These are phyloP conservation scores for Fusarium sublunatum DNA, from an alignment of 2,329 filamentous ascomycete genomes.

Conservation along the genomic window DNA sequence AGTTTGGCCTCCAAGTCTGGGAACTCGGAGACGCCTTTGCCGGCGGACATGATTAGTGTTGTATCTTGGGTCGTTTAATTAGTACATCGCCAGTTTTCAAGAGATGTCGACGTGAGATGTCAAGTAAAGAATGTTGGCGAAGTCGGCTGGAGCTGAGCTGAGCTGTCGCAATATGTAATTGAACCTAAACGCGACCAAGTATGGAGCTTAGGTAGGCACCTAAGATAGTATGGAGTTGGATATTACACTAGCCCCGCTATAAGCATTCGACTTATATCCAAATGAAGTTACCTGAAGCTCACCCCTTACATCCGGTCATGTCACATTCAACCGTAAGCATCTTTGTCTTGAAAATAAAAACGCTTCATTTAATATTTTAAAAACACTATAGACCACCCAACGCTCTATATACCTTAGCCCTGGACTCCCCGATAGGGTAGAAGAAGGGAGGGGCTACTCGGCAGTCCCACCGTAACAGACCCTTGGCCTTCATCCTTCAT, in stretches of 20 bases:
- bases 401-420: conserved; percentile 44
- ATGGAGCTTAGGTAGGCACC: background rate
- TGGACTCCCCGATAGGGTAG: conserved; percentile 21
- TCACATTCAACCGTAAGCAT: conserved; percentile 8
- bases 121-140: background rate
- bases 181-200: background rate
- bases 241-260: conserved; percentile 37
- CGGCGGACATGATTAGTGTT: conserved; percentile 57
- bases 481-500: too few species aligned
- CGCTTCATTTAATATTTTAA: conserved; percentile 22
- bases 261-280: conserved; percentile 11
- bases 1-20: conserved; percentile 82
- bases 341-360: conserved; percentile 21
- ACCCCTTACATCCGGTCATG: conserved; percentile 18
- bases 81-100: conserved; percentile 26
- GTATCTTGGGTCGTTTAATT: conserved; percentile 1
- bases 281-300: conserved; percentile 11
- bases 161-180: conserved; percentile 13
- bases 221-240: background rate
- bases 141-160: conserved; percentile 15
- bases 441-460: too few species aligned
- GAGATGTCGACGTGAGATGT: background rate
- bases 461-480: too few species aligned
- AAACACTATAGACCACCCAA: conserved; percentile 18
- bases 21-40: conserved; percentile 66